Evolutionary conservation across 2,329 filamentous ascomycete genomes (phyloP).

Genomic region (Fusarium sp.): DNA sequence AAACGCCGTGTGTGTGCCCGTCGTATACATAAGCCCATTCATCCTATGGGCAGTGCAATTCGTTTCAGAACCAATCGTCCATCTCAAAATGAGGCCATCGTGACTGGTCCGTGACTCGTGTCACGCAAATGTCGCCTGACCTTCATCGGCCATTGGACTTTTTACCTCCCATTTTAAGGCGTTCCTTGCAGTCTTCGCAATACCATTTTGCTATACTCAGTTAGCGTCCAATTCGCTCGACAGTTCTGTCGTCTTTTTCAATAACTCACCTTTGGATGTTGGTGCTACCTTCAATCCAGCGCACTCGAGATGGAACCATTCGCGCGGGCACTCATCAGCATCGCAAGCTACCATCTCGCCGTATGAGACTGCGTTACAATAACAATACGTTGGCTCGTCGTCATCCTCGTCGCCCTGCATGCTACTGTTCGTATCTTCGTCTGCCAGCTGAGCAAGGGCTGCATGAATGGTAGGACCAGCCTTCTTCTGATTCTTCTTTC

Average conservation of each 20-base stretch:
- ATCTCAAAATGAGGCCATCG: slow-evolving; percentile 23
- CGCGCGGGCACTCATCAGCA: slow-evolving; percentile 75
- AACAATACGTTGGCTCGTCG: slow-evolving; percentile 80
- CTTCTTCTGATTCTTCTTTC: slow-evolving; percentile 72
- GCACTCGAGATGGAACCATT: slow-evolving; percentile 88
- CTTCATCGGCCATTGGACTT: slow-evolving; percentile 60
- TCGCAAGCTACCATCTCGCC: slow-evolving; percentile 89
- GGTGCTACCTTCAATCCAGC: slow-evolving; percentile 83
- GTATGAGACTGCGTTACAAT: slow-evolving; percentile 83
- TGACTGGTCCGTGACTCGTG: slow-evolving; percentile 27
- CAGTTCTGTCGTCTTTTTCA: neutral
- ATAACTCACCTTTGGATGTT: slow-evolving; percentile 75
- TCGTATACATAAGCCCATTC: slow-evolving; percentile 38
- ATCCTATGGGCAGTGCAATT: slow-evolving; percentile 20
- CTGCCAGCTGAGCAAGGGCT: slow-evolving; percentile 50
- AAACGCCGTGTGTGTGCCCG: slow-evolving; percentile 37
- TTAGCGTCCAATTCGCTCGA: slow-evolving; percentile 42
- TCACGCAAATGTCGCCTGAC: slow-evolving; percentile 1
- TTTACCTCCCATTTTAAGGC: slow-evolving; percentile 66
- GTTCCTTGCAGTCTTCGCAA: slow-evolving; percentile 81
- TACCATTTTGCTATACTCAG: slow-evolving; percentile 78
- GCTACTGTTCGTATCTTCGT: slow-evolving; percentile 58
- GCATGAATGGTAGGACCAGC: slow-evolving; percentile 55
- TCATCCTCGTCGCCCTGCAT: slow-evolving; percentile 54
- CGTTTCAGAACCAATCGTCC: slow-evolving; percentile 25